Evolutionary conservation across 139 green algal species (phyloP).

Genomic region (Diplosphaera chodatii): DNA sequence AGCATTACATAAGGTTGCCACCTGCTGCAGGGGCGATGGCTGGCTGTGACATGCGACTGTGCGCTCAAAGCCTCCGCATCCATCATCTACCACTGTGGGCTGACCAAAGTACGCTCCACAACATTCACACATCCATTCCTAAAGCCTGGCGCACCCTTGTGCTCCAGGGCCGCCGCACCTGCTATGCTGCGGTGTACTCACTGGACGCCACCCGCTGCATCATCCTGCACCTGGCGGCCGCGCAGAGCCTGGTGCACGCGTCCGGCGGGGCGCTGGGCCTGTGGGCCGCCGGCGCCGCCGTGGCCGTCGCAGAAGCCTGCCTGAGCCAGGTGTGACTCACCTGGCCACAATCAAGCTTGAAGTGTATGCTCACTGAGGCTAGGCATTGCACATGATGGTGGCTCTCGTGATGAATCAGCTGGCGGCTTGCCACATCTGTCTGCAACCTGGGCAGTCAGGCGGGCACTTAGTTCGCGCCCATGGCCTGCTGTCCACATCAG

Average conservation of each 20-base stretch:
- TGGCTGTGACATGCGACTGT: neutral
- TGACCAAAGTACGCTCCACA: neutral
- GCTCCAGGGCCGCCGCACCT: slow-evolving; percentile 14
- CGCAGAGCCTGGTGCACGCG: slow-evolving; percentile 29
- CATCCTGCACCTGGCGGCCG: slow-evolving; percentile 51
- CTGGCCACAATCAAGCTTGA: too few species aligned
- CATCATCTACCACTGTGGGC: neutral
- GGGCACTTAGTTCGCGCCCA: too few species aligned
- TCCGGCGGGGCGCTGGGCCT: slow-evolving; percentile 1
- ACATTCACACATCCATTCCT: neutral
- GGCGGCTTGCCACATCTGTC: too few species aligned
- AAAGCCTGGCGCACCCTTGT: neutral
- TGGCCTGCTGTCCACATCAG: too few species aligned
- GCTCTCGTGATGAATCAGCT: too few species aligned
- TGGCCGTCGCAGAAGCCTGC: neutral
- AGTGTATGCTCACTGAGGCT: too few species aligned
- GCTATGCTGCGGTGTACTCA: slow-evolving; percentile 42
- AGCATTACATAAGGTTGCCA: too few species aligned
- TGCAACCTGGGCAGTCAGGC: too few species aligned
- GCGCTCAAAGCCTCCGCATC: neutral
- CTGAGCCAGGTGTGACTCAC: too few species aligned
- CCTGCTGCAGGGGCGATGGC: neutral
- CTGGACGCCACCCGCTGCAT: slow-evolving; percentile 49
- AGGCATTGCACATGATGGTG: too few species aligned
- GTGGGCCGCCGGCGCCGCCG: neutral